These are phyloP conservation scores for Pythium sukuiense DNA, from an alignment of 352 stramenopile species.

Conservation along the genomic window DNA sequence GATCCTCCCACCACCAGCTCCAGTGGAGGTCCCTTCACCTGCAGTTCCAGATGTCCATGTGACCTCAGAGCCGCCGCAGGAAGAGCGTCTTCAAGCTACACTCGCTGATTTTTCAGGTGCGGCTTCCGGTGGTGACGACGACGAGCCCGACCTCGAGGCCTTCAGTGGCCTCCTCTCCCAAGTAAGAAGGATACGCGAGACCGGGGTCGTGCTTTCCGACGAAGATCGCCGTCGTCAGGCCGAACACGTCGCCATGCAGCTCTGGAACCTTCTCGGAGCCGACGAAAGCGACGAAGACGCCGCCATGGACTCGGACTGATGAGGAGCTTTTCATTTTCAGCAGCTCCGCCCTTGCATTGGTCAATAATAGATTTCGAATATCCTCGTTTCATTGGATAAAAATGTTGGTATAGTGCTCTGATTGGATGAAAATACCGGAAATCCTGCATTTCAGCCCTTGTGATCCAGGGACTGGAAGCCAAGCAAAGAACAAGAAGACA, in stretches of 20 bases:
- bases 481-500: not conserved
- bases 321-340: not conserved
- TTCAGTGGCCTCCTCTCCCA: slow-evolving; percentile 68
- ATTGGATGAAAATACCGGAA: not conserved
- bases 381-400: too few species aligned
- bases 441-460: not conserved
- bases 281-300: slow-evolving; percentile 35
- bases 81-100: slow-evolving; percentile 46
- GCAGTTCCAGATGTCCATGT: not conserved
- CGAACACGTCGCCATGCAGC: slow-evolving; percentile 74
- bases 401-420: too few species aligned
- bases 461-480: not conserved
- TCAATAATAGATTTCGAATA: not conserved
- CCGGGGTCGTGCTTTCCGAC: slow-evolving; percentile 49
- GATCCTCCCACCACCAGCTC: not conserved
- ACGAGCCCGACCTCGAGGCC: slow-evolving; percentile 54
- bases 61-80: slow-evolving; percentile 29
- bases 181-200: slow-evolving; percentile 62
- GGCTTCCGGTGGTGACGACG: slow-evolving; percentile 25
- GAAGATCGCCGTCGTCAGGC: slow-evolving; percentile 67
- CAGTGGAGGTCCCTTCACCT: slow-evolving; percentile 1
- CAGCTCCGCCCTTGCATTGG: not conserved
- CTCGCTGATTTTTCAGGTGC: slow-evolving; percentile 35
- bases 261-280: slow-evolving; percentile 61
- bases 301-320: slow-evolving; percentile 17